A percentile compares a stretch with the other conserved stretches of the same genome.
phyloP scores from a whole-genome alignment of 2,329 filamentous ascomycete species.

The Talaromyces marneffei region DNA sequence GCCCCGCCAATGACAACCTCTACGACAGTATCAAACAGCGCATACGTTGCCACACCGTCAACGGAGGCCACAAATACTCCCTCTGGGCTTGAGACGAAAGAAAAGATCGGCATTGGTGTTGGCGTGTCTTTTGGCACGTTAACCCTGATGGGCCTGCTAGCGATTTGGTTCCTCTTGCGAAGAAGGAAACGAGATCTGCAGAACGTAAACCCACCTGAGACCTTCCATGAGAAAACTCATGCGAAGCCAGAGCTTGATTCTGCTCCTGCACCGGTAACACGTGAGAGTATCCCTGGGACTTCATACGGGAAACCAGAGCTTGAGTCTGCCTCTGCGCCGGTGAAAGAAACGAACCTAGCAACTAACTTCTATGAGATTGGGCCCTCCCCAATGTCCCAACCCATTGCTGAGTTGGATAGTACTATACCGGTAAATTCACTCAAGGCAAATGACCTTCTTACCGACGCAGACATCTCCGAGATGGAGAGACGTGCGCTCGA shows the following conservation, averaged over 20 bases:
- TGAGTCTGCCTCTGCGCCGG: not conserved
- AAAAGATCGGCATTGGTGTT: not conserved
- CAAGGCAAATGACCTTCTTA: not conserved
- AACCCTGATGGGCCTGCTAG: not conserved
- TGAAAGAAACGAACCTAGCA: not conserved
- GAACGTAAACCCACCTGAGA: not conserved
- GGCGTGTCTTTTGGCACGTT: not conserved
- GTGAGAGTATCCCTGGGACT: too few relatives aligned
- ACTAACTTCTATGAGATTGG: not conserved
- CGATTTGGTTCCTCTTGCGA: not conserved
- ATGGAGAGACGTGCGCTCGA: not conserved
- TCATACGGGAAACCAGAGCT: not conserved
- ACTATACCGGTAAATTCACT: not conserved
- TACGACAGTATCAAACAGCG: not conserved
- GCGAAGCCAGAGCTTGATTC: not conserved
- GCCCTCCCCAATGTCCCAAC: not conserved
- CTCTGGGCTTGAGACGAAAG: not conserved
- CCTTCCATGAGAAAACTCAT: not conserved
- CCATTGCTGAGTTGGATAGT: not conserved
- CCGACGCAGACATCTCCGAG: not conserved
- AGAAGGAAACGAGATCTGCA: not conserved
- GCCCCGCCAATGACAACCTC: not conserved
- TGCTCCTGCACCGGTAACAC: not conserved
- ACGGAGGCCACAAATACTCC: not conserved
- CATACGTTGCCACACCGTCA: not conserved